Conservation (phyloP, 768 basidiomycete species). For the Leccinellum rugosiceps region DNA sequence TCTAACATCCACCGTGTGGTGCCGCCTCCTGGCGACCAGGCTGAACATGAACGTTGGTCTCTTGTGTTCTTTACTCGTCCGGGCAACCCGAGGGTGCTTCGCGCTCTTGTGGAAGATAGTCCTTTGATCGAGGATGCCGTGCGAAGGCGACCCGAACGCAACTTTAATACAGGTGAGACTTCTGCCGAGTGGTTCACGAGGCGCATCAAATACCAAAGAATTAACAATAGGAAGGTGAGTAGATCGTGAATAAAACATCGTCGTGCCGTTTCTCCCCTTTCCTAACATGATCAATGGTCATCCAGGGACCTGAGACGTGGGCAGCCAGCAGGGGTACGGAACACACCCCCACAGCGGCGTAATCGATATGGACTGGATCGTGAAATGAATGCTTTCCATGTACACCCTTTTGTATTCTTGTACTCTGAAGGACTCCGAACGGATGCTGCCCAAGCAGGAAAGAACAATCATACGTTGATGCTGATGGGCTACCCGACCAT, state of each 20-base stretch:
- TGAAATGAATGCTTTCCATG: background rate
- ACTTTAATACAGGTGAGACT: slow-evolving; percentile 36
- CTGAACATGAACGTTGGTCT: slow-evolving; percentile 55
- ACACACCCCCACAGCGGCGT: slow-evolving; percentile 23
- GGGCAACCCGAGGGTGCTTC: slow-evolving; percentile 48
- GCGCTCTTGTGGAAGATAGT: slow-evolving; percentile 51
- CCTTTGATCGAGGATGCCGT: slow-evolving; percentile 44
- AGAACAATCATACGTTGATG: background rate
- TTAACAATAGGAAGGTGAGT: slow-evolving; percentile 41
- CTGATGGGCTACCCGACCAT: background rate
- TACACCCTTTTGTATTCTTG: background rate
- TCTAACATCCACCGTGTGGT: slow-evolving; percentile 66
- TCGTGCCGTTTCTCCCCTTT: background rate
- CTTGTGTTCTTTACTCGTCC: slow-evolving; percentile 69
- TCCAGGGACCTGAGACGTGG: slow-evolving; percentile 32
- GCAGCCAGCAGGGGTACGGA: slow-evolving; percentile 29
- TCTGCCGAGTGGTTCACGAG: slow-evolving; percentile 41
- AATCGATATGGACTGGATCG: background rate
- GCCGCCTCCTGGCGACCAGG: slow-evolving; percentile 59
- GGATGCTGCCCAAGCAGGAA: background rate
- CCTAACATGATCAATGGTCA: background rate
- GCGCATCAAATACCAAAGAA: slow-evolving; percentile 38
- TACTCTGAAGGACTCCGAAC: background rate
- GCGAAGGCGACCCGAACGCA: slow-evolving; percentile 34
- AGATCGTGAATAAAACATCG: background rate